These are phyloP conservation scores for Saccharomycodes ludwigii DNA, from an alignment of 805 yeast genomes.

Conservation along the genomic window DNA sequence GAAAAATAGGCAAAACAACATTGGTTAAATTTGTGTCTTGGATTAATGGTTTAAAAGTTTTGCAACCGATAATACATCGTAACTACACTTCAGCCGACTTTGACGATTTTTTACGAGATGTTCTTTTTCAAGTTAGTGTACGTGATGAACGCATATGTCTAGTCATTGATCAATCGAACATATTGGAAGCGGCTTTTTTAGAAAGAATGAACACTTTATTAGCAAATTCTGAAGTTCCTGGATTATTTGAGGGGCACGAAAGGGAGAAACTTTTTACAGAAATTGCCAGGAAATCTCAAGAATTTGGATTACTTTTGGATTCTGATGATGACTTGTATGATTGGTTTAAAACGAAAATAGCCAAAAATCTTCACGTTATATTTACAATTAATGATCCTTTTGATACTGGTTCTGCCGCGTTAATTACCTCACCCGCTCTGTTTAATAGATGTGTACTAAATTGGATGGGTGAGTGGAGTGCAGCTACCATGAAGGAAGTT, in stretches of 20 bases:
- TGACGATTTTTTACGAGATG: slow-evolving; percentile 45
- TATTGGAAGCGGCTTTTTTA: slow-evolving; percentile 63
- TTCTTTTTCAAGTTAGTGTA: slow-evolving; percentile 38
- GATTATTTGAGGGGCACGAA: slow-evolving; percentile 72
- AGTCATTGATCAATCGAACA: slow-evolving; percentile 69
- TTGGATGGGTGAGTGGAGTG: slow-evolving; percentile 83
- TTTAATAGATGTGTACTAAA: slow-evolving; percentile 80
- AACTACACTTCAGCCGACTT: slow-evolving; percentile 50
- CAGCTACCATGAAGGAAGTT: slow-evolving; percentile 35
- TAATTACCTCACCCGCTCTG: slow-evolving; percentile 74
- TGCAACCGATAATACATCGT: slow-evolving; percentile 44
- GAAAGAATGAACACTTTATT: slow-evolving; percentile 89
- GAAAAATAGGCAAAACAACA: slow-evolving; percentile 73
- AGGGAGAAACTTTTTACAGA: slow-evolving; percentile 35
- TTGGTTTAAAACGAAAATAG: slow-evolving; percentile 64
- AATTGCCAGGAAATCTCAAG: slow-evolving; percentile 44
- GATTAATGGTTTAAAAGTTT: slow-evolving; percentile 65
- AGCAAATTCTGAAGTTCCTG: slow-evolving; percentile 89
- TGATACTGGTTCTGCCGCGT: slow-evolving; percentile 24
- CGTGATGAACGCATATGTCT: slow-evolving; percentile 55
- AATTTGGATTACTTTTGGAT: slow-evolving; percentile 53
- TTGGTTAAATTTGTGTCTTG: slow-evolving; percentile 76
- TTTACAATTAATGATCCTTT: slow-evolving; percentile 57
- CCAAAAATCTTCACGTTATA: slow-evolving; percentile 68
- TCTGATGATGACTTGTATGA: slow-evolving; percentile 53